phyloP scores from a whole-genome alignment of 23 red algal species.

The Agarophyton chilense region DNA sequence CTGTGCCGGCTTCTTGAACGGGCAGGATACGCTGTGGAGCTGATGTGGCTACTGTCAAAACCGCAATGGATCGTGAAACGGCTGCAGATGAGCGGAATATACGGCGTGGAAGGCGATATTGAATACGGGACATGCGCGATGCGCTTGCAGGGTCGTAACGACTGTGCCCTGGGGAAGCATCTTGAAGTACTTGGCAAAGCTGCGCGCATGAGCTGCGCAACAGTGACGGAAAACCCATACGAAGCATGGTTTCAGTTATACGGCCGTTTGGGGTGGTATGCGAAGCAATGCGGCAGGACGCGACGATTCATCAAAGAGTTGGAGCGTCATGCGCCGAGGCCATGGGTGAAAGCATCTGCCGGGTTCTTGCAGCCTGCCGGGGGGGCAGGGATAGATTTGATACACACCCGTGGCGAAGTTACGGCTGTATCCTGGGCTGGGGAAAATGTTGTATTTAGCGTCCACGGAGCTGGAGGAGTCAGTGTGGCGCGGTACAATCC shows the following conservation, averaged over 20 bases:
- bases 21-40: slow-evolving; percentile 10
- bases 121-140: background rate
- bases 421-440: background rate
- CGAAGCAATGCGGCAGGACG: background rate
- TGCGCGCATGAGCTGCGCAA: background rate
- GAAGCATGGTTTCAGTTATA: no score
- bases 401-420: background rate
- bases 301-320: background rate
- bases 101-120: background rate
- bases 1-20: background rate
- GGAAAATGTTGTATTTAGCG: background rate
- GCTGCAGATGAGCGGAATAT: background rate
- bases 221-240: background rate
- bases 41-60: slow-evolving; percentile 19
- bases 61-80: slow-evolving; percentile 31
- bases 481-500: background rate
- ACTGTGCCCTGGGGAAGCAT: background rate
- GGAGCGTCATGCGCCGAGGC: background rate
- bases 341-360: background rate
- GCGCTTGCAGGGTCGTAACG: background rate
- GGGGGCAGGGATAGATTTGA: background rate
- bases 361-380: background rate
- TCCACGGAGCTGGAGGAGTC: background rate
- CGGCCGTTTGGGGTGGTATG: background rate
- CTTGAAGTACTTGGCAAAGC: background rate